Evolutionary conservation across 78 protist species (phyloP), one percentile per base, ranked within the genome.

Genomic region (Anaeramoeba flamelloides): DNA sequence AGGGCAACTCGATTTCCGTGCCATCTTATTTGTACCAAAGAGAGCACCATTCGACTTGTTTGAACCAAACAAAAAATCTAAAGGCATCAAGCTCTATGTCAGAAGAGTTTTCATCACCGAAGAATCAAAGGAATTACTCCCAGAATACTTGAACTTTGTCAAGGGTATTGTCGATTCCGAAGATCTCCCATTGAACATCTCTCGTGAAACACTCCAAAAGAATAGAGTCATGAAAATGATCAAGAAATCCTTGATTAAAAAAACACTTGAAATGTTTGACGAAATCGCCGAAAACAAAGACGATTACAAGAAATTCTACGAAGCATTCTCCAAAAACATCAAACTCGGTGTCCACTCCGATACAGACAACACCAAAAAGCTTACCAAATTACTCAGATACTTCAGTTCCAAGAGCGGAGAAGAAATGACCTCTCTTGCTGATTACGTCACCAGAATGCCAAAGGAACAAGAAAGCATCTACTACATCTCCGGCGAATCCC

Each of bases 341-440:
- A 97, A 97, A 94, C 91, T 97, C 2, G 99, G 99, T 77, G 89
- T 95, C 91, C 97, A 95, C 86, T 99, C 95, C 88, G 99, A 98
- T 87, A 39, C 87, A 26, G 85, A 85, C 81, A 96, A 95, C 98
- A 86, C 98, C 75, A 81, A 75, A 77, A 92, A 92, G 90, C 83
- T 98, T 3, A 92, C 98, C 40, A 96, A 96, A 64, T 89, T 96
- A 76, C 92, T 96, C 79, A 91, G 98, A 78, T 98, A 90, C 91
- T 40, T 86, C 82, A 87, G 98, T 78, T n/a, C n/a, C n/a, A n/a
- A n/a, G n/a, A n/a, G n/a, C 37, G 93, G 89, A 41, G 99, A 95
- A 65, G 96, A 96, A 82, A 0, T 78, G 76, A 86, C 94, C 79
- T 86, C 97, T 77, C 94, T 98, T 77, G 87, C 89, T 87, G 99